phyloP scores from a whole-genome alignment of 108 stramenopile genomes.

The Bacterosira constricta region DNA sequence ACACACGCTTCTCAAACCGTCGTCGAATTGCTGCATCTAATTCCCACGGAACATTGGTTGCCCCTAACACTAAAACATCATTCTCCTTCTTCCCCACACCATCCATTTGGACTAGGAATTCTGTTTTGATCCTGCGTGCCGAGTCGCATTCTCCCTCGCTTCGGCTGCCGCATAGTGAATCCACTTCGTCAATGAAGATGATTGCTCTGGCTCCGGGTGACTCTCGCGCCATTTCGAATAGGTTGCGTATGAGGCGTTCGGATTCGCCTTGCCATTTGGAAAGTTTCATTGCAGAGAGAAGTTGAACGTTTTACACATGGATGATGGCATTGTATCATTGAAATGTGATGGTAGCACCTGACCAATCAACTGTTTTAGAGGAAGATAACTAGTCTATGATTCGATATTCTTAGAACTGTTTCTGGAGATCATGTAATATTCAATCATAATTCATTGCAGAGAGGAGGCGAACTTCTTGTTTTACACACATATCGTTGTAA shows the following conservation, averaged over 20 bases:
- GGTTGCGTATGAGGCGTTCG: constrained; percentile 94
- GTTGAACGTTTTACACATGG: too few relatives aligned
- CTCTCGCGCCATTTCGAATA: constrained; percentile 98
- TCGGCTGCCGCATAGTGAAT: constrained; percentile 93
- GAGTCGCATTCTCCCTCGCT: constrained; percentile 93
- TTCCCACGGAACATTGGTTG: constrained; percentile 99
- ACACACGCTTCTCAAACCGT: constrained; percentile 98
- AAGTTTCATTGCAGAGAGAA: too few relatives aligned
- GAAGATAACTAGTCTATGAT: too few relatives aligned
- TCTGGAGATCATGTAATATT: too few relatives aligned
- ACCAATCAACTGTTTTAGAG: too few relatives aligned
- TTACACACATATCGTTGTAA: too few relatives aligned
- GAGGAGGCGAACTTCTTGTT: too few relatives aligned
- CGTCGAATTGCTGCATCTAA: constrained; percentile 99
- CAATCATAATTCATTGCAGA: too few relatives aligned
- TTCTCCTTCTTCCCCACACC: constrained; percentile 90
- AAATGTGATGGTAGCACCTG: too few relatives aligned
- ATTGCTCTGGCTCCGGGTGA: constrained; percentile 85
- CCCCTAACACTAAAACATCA: constrained; percentile 90
- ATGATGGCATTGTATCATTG: too few relatives aligned
- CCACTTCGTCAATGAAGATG: constrained; percentile 98
- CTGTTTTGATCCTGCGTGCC: constrained; percentile 94
- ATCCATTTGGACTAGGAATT: constrained; percentile 99
- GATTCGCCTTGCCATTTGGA: constrained; percentile 99
- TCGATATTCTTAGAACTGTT: too few relatives aligned